These are phyloP conservation scores for Conoideocrella luteorostrata DNA, from an alignment of 2,329 filamentous ascomycete species.

Conservation along the genomic window DNA sequence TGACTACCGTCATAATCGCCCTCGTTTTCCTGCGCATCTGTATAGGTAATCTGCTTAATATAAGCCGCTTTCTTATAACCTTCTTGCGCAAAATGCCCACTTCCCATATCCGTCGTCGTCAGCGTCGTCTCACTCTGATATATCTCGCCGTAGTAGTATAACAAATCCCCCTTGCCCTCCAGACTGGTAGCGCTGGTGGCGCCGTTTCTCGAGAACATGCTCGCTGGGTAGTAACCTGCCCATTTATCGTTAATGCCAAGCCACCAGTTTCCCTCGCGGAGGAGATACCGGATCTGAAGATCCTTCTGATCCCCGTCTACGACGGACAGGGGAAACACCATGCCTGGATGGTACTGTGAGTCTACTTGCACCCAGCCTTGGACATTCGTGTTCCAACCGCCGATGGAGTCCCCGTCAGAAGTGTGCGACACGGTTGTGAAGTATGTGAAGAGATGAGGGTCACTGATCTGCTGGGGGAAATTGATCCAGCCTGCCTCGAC, in stretches of 20 bases:
- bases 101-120: no score
- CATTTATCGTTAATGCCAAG: constrained; percentile 9
- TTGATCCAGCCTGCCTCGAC: constrained; percentile 16
- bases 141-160: no score
- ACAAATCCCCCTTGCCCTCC: no score
- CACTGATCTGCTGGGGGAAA: constrained; percentile 7
- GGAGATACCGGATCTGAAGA: constrained; percentile 8
- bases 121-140: no score
- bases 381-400: constrained; percentile 13
- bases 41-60: no score
- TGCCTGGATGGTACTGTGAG: constrained; percentile 11
- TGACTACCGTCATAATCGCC: neutral
- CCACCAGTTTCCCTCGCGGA: constrained; percentile 14
- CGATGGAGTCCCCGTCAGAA: constrained; percentile 8
- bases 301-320: constrained; percentile 12
- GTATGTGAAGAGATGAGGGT: constrained; percentile 14
- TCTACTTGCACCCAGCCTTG: constrained; percentile 16
- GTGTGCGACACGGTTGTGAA: constrained; percentile 13
- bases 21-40: neutral
- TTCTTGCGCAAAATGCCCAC: no score
- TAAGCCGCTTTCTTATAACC: neutral
- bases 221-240: constrained; percentile 15
- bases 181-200: no score
- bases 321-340: constrained; percentile 8
- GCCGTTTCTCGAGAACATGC: no score